Evolutionary conservation across 331 rosid species (phyloP), one percentile per base, ranked within the genome.

Genomic region (Phaseolus coccineus): DNA sequence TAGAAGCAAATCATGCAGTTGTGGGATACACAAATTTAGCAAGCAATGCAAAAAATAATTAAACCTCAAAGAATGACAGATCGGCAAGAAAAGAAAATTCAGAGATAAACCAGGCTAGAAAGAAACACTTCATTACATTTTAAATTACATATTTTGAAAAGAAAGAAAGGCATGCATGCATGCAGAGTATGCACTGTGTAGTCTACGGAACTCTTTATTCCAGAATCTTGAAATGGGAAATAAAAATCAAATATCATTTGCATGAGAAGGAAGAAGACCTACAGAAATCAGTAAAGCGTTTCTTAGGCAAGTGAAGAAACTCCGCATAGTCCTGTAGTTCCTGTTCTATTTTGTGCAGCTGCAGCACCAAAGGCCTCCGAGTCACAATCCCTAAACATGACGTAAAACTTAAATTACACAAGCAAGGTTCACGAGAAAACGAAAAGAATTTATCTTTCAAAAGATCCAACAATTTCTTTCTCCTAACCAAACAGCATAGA

Each of bases 311-410:
- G 80, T 91, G 97, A 74, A 90, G 94, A 84, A 93, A 93, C 77
- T 88, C 97, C 1, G 97, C 96, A 83, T 89, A 82, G 13, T 93
- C 97, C 78, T 84, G 82, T 24, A 69, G 31, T 13, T 94, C 92
- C 58, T 79, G 79, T 55, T 90, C 90, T 16, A 71, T 74, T 86
- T 87, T 87, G 69, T 92, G 87, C 74, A 94, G 89, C 87, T 92
- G 97, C 90, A 94, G 84, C 67, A 94, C 96, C 84, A 92, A 83
- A 27, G 96, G 98, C 82, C 98, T 94, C 77, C 98, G 90, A n/a
- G 98, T 94, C 82, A 94, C 97, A 82, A 94, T 92, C 71, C 98
- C 97, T 90, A 83, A 87, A 31, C 40, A 51, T 30, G 83, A 74
- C 56, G 8, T 8, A 50, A 77, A 85, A 40, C 57, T 57, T 40